phyloP scores from a whole-genome alignment of 78 protist genomes.

The Paratrimastix pyriformis region DNA sequence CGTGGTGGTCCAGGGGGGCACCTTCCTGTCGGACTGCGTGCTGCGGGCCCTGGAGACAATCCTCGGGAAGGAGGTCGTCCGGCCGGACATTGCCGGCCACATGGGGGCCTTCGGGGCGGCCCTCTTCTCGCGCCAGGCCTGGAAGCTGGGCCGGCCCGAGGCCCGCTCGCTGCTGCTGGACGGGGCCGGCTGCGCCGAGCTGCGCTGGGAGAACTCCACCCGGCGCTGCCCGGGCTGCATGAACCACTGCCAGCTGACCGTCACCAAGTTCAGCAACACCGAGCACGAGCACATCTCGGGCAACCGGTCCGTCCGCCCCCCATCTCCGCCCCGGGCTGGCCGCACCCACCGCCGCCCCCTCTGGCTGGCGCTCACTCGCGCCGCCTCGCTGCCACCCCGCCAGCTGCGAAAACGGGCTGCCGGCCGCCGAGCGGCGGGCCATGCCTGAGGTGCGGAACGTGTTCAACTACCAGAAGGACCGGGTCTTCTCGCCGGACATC shows the following conservation, averaged over 20 bases:
- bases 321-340: no score
- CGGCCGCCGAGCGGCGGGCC: neutral
- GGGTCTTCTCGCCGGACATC: neutral
- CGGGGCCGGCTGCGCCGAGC: neutral
- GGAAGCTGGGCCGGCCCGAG: neutral
- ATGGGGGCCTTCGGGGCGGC: conserved; percentile 29
- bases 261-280: conserved; percentile 3
- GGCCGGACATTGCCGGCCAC: conserved; percentile 20
- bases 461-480: neutral
- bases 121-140: neutral
- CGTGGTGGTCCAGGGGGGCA: conserved; percentile 33
- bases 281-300: neutral
- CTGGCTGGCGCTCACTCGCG: no score
- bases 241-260: conserved; percentile 25
- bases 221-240: conserved; percentile 6
- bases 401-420: neutral
- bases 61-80: neutral
- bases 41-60: conserved; percentile 15
- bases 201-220: neutral
- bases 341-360: no score
- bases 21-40: conserved; percentile 9
- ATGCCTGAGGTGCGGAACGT: conserved; percentile 12
- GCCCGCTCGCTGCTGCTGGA: neutral
- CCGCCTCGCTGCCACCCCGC: no score
- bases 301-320: conserved; percentile 10